A percentile compares a stretch with the other conserved stretches of the same genome.
These are phyloP conservation scores for Emericellopsis atlantica DNA, from an alignment of 2,329 filamentous ascomycete genomes.

Conservation along the genomic window DNA sequence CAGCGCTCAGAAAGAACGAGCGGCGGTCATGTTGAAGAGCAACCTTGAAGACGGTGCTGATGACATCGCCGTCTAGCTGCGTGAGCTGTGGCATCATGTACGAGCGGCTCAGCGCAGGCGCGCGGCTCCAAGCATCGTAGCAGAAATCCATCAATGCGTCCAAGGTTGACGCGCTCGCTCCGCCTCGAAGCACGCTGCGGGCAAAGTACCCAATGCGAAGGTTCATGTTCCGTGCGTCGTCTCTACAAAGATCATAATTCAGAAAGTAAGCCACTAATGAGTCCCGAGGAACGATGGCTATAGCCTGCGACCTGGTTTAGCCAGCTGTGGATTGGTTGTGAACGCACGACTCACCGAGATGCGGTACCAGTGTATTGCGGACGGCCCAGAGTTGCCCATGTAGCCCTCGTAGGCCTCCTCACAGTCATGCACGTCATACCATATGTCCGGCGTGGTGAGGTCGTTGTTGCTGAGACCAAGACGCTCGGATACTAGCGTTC, in stretches of 20 bases:
- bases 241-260: not conserved
- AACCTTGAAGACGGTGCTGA: no score
- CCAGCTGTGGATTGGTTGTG: not conserved
- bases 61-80: no score
- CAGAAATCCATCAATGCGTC: not conserved
- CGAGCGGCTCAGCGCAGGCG: not conserved
- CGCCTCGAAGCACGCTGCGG: not conserved
- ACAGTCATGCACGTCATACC: slow-evolving; percentile 4
- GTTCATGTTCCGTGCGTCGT: not conserved
- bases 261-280: not conserved
- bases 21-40: no score
- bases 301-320: not conserved
- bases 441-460: slow-evolving; percentile 10
- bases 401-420: slow-evolving; percentile 13
- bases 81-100: not conserved
- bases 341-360: not conserved
- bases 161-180: not conserved
- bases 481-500: slow-evolving; percentile 6
- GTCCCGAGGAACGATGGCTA: not conserved
- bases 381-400: slow-evolving; percentile 12
- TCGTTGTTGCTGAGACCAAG: slow-evolving; percentile 7
- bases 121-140: not conserved
- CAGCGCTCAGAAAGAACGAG: no score
- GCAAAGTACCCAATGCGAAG: not conserved
- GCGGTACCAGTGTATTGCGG: slow-evolving; percentile 12